A percentile compares a stretch with the other conserved stretches of the same genome.
Conservation (phyloP, 2,329 filamentous ascomycete species). For the Talaromyces sp. region DNA sequence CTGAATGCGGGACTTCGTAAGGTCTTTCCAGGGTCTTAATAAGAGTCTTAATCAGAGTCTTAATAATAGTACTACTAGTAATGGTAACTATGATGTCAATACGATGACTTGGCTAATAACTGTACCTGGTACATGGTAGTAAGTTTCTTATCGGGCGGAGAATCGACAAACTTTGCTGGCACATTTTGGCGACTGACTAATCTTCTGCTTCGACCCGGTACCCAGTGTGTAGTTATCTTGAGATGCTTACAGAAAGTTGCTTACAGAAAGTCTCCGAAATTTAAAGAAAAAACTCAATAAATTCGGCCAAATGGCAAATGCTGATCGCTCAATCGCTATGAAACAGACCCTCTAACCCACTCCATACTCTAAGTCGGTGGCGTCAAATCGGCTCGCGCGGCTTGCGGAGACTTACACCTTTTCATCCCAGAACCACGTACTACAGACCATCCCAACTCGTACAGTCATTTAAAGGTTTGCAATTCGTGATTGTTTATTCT, state of each 20-base stretch:
- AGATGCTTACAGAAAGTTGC: background rate
- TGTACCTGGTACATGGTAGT: too few species aligned
- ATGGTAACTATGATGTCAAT: background rate
- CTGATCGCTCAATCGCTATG: background rate
- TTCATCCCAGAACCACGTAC: background rate
- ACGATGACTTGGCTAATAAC: background rate
- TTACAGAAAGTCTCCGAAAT: background rate
- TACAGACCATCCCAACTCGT: background rate
- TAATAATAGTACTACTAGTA: background rate
- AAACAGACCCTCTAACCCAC: background rate
- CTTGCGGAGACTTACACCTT: background rate
- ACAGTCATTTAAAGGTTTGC: slow-evolving; percentile 21
- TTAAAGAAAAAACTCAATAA: background rate
- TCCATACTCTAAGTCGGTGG: background rate
- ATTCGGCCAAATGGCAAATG: background rate
- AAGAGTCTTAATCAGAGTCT: background rate
- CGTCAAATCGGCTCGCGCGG: background rate
- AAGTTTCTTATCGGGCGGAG: background rate
- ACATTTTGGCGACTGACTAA: background rate
- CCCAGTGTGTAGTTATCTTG: too few species aligned
- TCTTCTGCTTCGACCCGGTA: too few species aligned
- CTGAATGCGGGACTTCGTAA: too few species aligned
- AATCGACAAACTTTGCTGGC: background rate
- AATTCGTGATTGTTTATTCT: background rate
- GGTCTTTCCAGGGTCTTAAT: background rate